Conservation (phyloP, 163 green algal genomes). For the Prototheca cutis region DNA sequence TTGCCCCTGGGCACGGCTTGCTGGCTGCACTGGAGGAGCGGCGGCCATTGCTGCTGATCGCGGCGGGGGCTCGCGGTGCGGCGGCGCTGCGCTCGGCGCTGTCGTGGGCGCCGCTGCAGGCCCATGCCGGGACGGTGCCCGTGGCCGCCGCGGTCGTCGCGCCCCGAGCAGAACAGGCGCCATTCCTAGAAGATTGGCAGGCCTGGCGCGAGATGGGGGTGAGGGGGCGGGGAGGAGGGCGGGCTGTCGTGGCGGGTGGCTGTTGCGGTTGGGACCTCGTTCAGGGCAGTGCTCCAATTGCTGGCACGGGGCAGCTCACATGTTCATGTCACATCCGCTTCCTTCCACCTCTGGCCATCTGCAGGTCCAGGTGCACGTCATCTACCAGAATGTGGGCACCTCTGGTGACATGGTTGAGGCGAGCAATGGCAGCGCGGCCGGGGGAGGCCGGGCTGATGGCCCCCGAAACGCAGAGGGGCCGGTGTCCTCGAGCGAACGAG, state of each 20-base stretch:
- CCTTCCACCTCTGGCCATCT: too few relatives aligned
- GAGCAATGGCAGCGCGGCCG: too few relatives aligned
- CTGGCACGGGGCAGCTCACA: too few relatives aligned
- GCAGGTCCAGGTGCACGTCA: too few relatives aligned
- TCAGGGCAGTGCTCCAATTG: too few relatives aligned
- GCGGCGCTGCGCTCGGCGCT: conserved; percentile 48
- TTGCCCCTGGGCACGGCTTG: conserved; percentile 44
- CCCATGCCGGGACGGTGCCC: conserved; percentile 21
- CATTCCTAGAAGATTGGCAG: conserved; percentile 7
- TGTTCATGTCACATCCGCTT: too few relatives aligned
- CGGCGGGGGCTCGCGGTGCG: conserved; percentile 41
- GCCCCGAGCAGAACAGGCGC: not conserved
- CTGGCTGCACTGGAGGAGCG: conserved; percentile 46
- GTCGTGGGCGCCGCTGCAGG: conserved; percentile 49
- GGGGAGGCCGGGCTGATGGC: not conserved
- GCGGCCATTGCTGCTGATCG: conserved; percentile 54
- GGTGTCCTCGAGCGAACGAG: too few relatives aligned
- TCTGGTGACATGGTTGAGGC: not conserved
- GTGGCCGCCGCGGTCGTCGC: conserved; percentile 10
- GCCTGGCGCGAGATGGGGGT: not conserved
- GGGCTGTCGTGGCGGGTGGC: too few relatives aligned
- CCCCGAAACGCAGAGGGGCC: not conserved
- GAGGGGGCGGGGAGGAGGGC: not conserved
- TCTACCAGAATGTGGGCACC: too few relatives aligned
- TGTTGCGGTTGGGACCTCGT: too few relatives aligned